Evolutionary conservation across 164 flowering plant species (phyloP), one percentile per base, ranked within the genome.

Genomic region (Piper betle): DNA sequence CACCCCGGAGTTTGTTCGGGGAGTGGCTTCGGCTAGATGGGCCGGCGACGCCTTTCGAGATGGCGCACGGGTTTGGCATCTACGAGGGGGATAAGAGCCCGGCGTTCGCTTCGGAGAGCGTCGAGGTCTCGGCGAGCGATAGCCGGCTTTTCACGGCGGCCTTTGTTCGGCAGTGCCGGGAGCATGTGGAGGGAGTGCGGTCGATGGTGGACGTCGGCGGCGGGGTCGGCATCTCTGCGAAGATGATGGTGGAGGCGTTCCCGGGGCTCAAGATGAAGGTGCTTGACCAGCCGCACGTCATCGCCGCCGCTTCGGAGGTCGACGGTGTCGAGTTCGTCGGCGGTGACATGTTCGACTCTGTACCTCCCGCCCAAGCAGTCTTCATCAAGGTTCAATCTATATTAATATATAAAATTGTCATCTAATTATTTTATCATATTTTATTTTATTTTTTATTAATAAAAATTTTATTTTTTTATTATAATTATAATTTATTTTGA

Each of bases 261-360:
- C 58, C 58, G 16, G 50, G 41, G 46, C 37, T 62, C 43, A 46
- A 42, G 50, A 0, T 39, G 53, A 60, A 52, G 19, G 52, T 60
- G 0, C 37, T 41, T 5, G 62, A 60, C 38, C 62, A 17, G 8
- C 62, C 58, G 5, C 37, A 53, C 13, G 65, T 46, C 9, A 41
- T 54, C 7, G 65, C 65, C 43, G 58, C n/a, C 42, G 57, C 50
- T 20, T 38, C 38, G 19, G 3, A 18, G 50, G 7, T 6, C 11
- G 39, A 7, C 11, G 7, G 46, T 7, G 20, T 62, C 13, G 48
- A 17, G 5, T 39, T 19, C 25, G 65, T 62, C 17, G 58, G 19
- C 15, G 65, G 58, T 9, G 58, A 62, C 58, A 62, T 62, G 65
- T 62, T 53, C 37, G 15, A 53, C 12, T 39, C 57, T 15, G 39